A percentile compares a stretch with the other conserved stretches of the same genome.
These are phyloP conservation scores for Tetracladium setigerum DNA, from an alignment of 495 filamentous ascomycete species.

Conservation along the genomic window DNA sequence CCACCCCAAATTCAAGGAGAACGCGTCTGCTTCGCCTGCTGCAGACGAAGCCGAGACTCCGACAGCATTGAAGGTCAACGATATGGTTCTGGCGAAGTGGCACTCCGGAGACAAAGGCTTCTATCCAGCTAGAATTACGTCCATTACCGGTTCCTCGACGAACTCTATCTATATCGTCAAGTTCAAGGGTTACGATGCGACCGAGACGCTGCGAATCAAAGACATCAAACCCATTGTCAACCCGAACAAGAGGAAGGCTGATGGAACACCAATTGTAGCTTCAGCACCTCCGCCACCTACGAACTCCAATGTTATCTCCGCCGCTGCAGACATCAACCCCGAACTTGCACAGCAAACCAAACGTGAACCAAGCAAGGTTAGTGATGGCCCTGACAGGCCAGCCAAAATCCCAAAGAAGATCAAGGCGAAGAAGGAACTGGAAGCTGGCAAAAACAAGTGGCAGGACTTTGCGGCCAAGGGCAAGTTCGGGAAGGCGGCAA, in stretches of 20 bases:
- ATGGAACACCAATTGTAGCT: slow-evolving; percentile 56
- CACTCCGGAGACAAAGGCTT: slow-evolving; percentile 79
- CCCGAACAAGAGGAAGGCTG: slow-evolving; percentile 84
- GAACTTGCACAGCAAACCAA: slow-evolving; percentile 63
- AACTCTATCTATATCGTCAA: slow-evolving; percentile 89
- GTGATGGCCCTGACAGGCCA: slow-evolving; percentile 57
- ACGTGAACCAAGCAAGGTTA: slow-evolving; percentile 56
- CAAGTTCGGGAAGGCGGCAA: slow-evolving; percentile 61
- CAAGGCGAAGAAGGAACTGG: slow-evolving; percentile 82
- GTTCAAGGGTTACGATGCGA: slow-evolving; percentile 83
- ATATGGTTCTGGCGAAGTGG: slow-evolving; percentile 86
- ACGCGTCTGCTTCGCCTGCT: slow-evolving; percentile 32
- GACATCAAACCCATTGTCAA: slow-evolving; percentile 72
- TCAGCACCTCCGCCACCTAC: slow-evolving; percentile 28
- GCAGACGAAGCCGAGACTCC: slow-evolving; percentile 40
- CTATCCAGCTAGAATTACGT: slow-evolving; percentile 89
- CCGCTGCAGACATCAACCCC: slow-evolving; percentile 79
- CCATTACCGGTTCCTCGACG: slow-evolving; percentile 81
- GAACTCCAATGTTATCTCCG: slow-evolving; percentile 67
- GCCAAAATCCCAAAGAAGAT: slow-evolving; percentile 71
- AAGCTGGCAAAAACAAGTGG: slow-evolving; percentile 90
- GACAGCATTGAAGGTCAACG: slow-evolving; percentile 73
- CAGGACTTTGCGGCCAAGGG: slow-evolving; percentile 81
- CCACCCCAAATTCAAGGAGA: slow-evolving; percentile 59
- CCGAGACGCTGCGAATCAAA: slow-evolving; percentile 76